phyloP scores from a whole-genome alignment of 176 grass and related monocot genomes.

The bread wheat (Triticum aestivum) region IWGSC_CS_RefSeq_v2.1 NC_057809.1:565330657-565331156 shows the following conservation, averaged over 20 bases:
- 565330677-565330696: neutral
- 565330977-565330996: neutral
- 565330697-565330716: neutral
- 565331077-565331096: conserved; percentile 48
- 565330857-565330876: conserved; percentile 5
- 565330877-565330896: conserved; percentile 15
- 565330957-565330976: conserved; percentile 4
- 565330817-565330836: too few relatives aligned
- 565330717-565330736: neutral
- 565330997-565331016: neutral
- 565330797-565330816: neutral
- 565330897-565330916: neutral
- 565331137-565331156: conserved; percentile 60
- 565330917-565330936: neutral
- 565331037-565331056: neutral
- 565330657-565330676: conserved; percentile 1
- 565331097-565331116: conserved; percentile 84
- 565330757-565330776: neutral
- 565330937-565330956: neutral
- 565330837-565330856: neutral
- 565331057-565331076: conserved; percentile 7
- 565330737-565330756: neutral
- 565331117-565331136: conserved; percentile 77
- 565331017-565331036: neutral
- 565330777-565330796: neutral